These are phyloP conservation scores for Cryphonectria radicalis DNA, from an alignment of 2,329 filamentous ascomycete genomes.

Conservation along the genomic window DNA sequence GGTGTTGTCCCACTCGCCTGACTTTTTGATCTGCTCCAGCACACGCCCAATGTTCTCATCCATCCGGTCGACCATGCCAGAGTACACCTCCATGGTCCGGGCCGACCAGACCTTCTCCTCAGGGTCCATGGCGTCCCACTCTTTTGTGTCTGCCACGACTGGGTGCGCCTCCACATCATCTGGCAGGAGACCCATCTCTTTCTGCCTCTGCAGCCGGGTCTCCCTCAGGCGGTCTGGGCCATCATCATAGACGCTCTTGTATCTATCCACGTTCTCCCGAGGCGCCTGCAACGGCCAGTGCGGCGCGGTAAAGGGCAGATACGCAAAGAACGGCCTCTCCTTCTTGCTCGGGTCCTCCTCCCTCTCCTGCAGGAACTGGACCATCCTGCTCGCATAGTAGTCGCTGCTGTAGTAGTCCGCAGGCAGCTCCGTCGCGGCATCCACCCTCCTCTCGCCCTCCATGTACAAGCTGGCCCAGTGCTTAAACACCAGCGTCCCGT, in stretches of 20 bases:
- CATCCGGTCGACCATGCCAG: constrained; percentile 67
- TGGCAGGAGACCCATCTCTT: constrained; percentile 59
- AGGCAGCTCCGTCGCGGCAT: constrained; percentile 47
- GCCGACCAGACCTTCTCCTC: constrained; percentile 52
- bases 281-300: constrained; percentile 68
- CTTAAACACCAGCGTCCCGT: constrained; percentile 23
- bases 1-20: constrained; percentile 65
- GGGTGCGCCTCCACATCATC: constrained; percentile 55
- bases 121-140: constrained; percentile 51
- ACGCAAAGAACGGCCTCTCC: constrained; percentile 59
- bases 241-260: constrained; percentile 64
- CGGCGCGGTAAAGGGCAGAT: constrained; percentile 64
- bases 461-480: constrained; percentile 44
- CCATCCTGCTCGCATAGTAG: constrained; percentile 55
- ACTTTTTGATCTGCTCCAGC: constrained; percentile 57
- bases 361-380: constrained; percentile 55
- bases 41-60: constrained; percentile 65
- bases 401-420: constrained; percentile 59
- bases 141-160: constrained; percentile 52
- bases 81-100: constrained; percentile 64
- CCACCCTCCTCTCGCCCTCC: constrained; percentile 44
- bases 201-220: constrained; percentile 57
- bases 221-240: constrained; percentile 61
- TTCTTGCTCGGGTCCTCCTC: constrained; percentile 40
- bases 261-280: constrained; percentile 58